Evolutionary conservation across 495 filamentous ascomycete genomes (phyloP).

Genomic region (Glarea lozoyensis): DNA sequence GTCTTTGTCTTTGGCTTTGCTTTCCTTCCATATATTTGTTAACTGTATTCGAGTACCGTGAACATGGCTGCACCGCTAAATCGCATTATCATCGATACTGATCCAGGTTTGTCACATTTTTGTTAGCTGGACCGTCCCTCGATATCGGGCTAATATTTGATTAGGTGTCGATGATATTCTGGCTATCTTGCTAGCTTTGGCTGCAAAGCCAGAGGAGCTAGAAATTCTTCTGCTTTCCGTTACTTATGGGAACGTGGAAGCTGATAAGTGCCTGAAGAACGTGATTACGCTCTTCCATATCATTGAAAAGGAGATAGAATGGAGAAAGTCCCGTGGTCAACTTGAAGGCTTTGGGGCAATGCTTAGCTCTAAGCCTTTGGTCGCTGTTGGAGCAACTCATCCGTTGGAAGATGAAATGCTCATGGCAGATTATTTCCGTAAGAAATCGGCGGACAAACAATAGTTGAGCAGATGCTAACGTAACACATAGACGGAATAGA

Average conservation of each 20-base stretch:
- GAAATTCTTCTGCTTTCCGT: slow-evolving; percentile 84
- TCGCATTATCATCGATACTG: slow-evolving; percentile 89
- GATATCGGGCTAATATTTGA: slow-evolving; percentile 1
- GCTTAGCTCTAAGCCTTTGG: slow-evolving; percentile 59
- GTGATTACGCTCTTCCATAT: slow-evolving; percentile 86
- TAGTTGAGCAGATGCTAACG: not conserved
- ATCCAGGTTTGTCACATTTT: slow-evolving; percentile 48
- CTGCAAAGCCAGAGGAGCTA: slow-evolving; percentile 73
- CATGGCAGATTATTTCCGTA: slow-evolving; percentile 88
- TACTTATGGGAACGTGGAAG: slow-evolving; percentile 85
- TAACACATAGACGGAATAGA: slow-evolving; percentile 66
- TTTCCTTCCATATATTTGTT: too few species aligned
- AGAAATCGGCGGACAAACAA: slow-evolving; percentile 22
- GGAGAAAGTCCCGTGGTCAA: slow-evolving; percentile 59
- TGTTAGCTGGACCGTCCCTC: too few species aligned
- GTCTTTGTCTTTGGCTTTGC: too few species aligned
- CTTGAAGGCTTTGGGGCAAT: slow-evolving; percentile 62
- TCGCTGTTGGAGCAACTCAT: slow-evolving; percentile 79
- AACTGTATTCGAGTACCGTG: not conserved
- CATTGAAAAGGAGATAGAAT: slow-evolving; percentile 80
- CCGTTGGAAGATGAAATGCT: slow-evolving; percentile 77
- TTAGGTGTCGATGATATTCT: slow-evolving; percentile 87
- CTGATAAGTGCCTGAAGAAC: slow-evolving; percentile 84
- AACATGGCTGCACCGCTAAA: slow-evolving; percentile 52
- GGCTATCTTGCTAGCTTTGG: slow-evolving; percentile 73